A percentile compares a stretch with the other conserved stretches of the same genome.
Evolutionary conservation across 2,329 filamentous ascomycete species (phyloP).

Genomic region (Alternaria brassicicola): DNA sequence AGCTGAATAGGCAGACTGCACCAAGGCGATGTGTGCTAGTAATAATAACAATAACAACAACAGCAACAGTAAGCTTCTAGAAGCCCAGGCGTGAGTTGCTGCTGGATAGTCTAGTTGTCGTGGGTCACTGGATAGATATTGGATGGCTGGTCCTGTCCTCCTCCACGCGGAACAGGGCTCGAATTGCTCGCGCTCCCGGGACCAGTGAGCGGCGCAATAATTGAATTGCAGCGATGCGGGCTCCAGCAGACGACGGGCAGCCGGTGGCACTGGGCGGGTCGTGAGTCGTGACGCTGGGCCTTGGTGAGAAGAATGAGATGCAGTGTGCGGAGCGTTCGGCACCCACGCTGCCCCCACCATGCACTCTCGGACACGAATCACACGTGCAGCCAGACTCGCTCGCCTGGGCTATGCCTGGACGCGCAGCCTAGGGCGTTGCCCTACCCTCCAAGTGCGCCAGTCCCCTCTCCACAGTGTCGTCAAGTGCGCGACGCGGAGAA

Average conservation of each 20-base stretch:
- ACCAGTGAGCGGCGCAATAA: constrained; percentile 34
- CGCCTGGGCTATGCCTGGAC: constrained; percentile 22
- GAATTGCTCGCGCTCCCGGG: constrained; percentile 9
- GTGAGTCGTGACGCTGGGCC: constrained; percentile 22
- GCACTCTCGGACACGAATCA: constrained; percentile 17
- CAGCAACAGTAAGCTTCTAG: neutral
- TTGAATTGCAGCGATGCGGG: constrained; percentile 25
- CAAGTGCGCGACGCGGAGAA: constrained; percentile 16
- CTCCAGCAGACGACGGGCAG: constrained; percentile 32
- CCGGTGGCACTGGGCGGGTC: constrained; percentile 31
- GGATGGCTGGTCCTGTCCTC: constrained; percentile 13
- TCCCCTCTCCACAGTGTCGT: constrained; percentile 18
- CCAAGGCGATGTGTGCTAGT: neutral
- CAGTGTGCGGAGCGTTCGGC: constrained; percentile 20
- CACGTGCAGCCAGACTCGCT: constrained; percentile 8
- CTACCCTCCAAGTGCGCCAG: constrained; percentile 8
- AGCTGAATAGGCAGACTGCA: constrained; percentile 1
- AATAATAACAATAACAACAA: neutral
- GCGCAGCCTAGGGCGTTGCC: constrained; percentile 16
- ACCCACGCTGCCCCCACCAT: constrained; percentile 31
- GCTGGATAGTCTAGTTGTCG: neutral
- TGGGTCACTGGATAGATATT: constrained; percentile 11
- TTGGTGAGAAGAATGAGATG: constrained; percentile 19
- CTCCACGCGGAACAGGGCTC: constrained; percentile 26
- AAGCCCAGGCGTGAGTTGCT: neutral